Conservation (phyloP, 2,329 filamentous ascomycete species). For the Teratosphaeria zuluensis region DNA sequence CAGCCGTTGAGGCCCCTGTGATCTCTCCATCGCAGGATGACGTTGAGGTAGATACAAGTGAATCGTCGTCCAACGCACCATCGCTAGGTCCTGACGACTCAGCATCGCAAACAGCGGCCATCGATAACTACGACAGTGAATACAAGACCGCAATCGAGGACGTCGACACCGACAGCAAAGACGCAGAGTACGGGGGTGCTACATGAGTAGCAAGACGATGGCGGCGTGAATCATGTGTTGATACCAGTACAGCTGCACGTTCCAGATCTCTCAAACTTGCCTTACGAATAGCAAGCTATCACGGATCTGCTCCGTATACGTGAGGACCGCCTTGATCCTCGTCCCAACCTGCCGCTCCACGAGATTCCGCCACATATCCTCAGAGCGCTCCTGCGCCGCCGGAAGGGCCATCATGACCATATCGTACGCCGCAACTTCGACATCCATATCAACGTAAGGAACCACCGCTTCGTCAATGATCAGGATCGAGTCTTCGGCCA, state of each 20-base stretch:
- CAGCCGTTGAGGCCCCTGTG: no score
- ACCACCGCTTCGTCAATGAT: slow-evolving; percentile 7
- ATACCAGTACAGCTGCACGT: no score
- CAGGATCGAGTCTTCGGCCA: slow-evolving; percentile 5
- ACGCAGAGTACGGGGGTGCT: no score
- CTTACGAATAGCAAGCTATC: neutral
- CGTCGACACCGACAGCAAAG: no score
- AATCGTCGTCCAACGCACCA: no score
- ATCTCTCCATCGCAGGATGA: no score
- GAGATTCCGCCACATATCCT: neutral
- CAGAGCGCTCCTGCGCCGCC: slow-evolving; percentile 4
- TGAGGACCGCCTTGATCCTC: neutral
- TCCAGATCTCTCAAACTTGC: neutral
- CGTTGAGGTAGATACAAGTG: no score
- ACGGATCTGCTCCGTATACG: neutral
- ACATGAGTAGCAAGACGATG: neutral
- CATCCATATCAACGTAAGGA: slow-evolving; percentile 4
- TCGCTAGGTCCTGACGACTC: no score
- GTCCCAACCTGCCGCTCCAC: neutral
- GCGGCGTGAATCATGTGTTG: no score
- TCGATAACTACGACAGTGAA: no score
- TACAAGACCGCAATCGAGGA: no score
- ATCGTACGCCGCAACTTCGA: slow-evolving; percentile 9
- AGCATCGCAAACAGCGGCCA: no score
- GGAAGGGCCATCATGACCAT: slow-evolving; percentile 10